Base-by-base conservation (phyloP, 768 basidiomycete species). In the Cyathus striatus region DNA sequence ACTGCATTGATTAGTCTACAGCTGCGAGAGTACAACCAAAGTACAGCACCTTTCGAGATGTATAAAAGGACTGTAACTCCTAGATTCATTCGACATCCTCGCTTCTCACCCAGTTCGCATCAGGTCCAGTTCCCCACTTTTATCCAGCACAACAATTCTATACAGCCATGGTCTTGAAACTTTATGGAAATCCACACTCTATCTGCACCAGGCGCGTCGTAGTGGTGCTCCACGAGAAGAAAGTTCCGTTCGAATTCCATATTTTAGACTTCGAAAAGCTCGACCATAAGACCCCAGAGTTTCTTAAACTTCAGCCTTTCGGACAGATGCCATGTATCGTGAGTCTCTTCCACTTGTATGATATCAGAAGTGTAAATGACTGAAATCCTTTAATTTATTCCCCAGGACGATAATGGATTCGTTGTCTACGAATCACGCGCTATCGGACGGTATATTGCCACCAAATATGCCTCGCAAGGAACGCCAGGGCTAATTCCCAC, bases 391-490 rank as follows among this genome's bases (percentile, higher is more conserved):
- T 17, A 17, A 5, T 9, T 10, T 9, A 10, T 14, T 9, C 5
- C 22, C 13, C 40, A 76, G 74, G 63, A 76, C 40, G 79, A 82
- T 20, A 77, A 78, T 34, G 81, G 80, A 4, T 76, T 83, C 58
- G 63, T 73, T 43, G 49, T 88, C 21, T 84, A 71, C 56, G 81
- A 83, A 52, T 73, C 72, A 30, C 76, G 81, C 12, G 81, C 81
- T 1, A 83, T 86, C 47, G 58, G 54, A 26, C 72, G 77, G 12
- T 87, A 86, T 55, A 52, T 85, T 50, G 73, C 67, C 25, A 56
- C 58, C 27, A 83, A 83, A 57, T 77, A 79, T 50, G 54, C 70
- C 5, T 45, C 62, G 38, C 70, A 79, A 46, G 79, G 79, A 4
- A 65, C 72, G 2, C 44, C 58, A 10, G 43, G 41, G 4, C 67